Base-by-base conservation (phyloP, 345 rosid species). In the Hibiscus tridactylites region DNA sequence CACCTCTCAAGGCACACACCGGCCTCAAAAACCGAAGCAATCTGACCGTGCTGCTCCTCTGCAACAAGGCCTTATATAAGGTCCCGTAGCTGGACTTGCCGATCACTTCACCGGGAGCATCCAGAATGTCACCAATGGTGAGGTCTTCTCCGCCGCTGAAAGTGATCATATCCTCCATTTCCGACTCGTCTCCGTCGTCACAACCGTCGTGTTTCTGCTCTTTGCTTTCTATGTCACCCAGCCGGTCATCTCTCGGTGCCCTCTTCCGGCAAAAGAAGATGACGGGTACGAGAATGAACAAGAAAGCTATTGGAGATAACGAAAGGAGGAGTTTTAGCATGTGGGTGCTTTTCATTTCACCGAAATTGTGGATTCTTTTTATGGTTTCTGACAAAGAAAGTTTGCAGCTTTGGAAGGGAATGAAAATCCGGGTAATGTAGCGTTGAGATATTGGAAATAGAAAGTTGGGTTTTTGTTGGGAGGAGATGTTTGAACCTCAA, bases 61-160 rank as follows among this genome's bases (percentile, higher is more conserved):
- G 91, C 76, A 91, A 49, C 54, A 83, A 83, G 1, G 97, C 98
- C 78, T 85, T 90, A 84, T 94, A 91, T 61, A 91, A 75, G 35
- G 98, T 91, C 0, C 97, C 97, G 76, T 85, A 86, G 82, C 81
- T 86, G 65, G 98, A 90, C 71, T 94, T 94, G 26, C 97, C 96
- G 10, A 94, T 88, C 44, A 94, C 98, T 75, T 94, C 98, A 3
- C 98, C 98, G 0, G 98, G 97, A 64, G 98, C 96, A 37, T 94
- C 97, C 68, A 94, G 88, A 65, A 94, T 86, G 81, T 94, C 97
- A 68, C 76, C 73, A 47, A 86, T 86, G 35, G 91, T 88, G 0
- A 94, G 88, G 80, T 84, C 93, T 67, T 85, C 83, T 0, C 95
- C 97, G 12, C 93, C 93, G 15, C 56, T 85, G 68, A 94, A 94